Percentiles rank a stretch among this genome's conserved stretches.
Conservation (phyloP, 2,329 filamentous ascomycete genomes). For the Beauveria rudraprayagi region DNA sequence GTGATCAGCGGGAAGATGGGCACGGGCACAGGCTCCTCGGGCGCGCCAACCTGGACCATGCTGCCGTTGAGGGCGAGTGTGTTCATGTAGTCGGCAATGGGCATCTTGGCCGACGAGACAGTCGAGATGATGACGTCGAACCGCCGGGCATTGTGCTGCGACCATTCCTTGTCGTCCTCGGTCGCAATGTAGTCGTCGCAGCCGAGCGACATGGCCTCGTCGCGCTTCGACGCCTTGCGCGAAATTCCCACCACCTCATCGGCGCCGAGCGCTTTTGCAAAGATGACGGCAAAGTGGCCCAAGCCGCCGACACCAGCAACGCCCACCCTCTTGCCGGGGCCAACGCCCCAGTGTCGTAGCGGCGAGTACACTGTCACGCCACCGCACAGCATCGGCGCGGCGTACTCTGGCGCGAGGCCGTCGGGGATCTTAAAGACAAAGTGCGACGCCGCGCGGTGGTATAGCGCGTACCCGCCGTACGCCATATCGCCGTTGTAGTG, state of each 20-base stretch:
- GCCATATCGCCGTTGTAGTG: constrained; percentile 21
- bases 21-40: constrained; percentile 41
- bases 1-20: constrained; percentile 47
- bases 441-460: constrained; percentile 26
- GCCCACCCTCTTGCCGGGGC: constrained; percentile 58
- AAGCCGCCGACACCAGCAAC: constrained; percentile 61
- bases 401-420: constrained; percentile 29
- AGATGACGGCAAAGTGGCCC: constrained; percentile 61
- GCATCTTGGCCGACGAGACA: constrained; percentile 46
- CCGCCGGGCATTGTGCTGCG: constrained; percentile 38
- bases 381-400: constrained; percentile 61
- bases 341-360: constrained; percentile 52
- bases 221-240: constrained; percentile 41
- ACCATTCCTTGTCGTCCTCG: constrained; percentile 46
- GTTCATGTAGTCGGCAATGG: constrained; percentile 44
- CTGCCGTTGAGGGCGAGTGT: constrained; percentile 17
- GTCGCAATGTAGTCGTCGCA: constrained; percentile 42
- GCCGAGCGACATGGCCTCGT: constrained; percentile 48
- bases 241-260: constrained; percentile 54
- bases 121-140: constrained; percentile 55
- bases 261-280: constrained; percentile 59
- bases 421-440: constrained; percentile 46
- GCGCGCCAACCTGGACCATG: constrained; percentile 31
- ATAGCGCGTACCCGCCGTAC: constrained; percentile 42
- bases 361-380: constrained; percentile 62